Evolutionary conservation across 805 yeast species (phyloP), one percentile per base, ranked within the genome.

Genomic region (Lipomyces chichibuensis): DNA sequence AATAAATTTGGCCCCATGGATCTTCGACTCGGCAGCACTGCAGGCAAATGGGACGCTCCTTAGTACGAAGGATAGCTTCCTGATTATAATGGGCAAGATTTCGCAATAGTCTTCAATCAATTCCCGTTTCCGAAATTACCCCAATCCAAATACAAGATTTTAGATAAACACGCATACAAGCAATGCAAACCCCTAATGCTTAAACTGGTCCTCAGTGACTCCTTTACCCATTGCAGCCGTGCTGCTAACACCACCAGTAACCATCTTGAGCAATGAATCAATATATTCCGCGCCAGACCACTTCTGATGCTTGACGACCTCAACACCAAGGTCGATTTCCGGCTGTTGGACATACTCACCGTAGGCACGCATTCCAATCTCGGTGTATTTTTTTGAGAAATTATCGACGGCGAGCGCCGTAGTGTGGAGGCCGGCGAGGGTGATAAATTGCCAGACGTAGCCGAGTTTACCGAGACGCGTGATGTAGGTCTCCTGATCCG

Each of bases 151-250:
- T 29, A 29, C 32, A 29, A 29, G 32, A 29, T 29, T 29, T 29
- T 37, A 37, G 17, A 37, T 14, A 37, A 14, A 37, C 39, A 37
- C 14, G 39, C 39, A 37, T 14, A 37, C 39, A 37, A 37, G 17
- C 13, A 35, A 37, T 14, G 14, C 39, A 37, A 37, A 37, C 5
- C 39, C 32, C 53, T 57, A 65, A 57, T 66, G 63, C 77, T 89
- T 90, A 83, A 94, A 94, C 81, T 94, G 98, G 73, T 90, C 96
- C 82, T 94, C 98, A 64, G 98, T 94, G 73, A 94, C 98, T 83
- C 98, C 98, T 69, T 89, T 89, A 77, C 98, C 98, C 98, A 94
- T 94, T 59, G 98, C 98, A 72, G 98, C 97, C 59, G 98, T 94
- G 23, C 96, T 89, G 61, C 93, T 84, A 66, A 93, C 90, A 82